These are phyloP conservation scores for Diversispora eburnea DNA, from an alignment of 192 early-diverging fungal species.

Conservation along the genomic window DNA sequence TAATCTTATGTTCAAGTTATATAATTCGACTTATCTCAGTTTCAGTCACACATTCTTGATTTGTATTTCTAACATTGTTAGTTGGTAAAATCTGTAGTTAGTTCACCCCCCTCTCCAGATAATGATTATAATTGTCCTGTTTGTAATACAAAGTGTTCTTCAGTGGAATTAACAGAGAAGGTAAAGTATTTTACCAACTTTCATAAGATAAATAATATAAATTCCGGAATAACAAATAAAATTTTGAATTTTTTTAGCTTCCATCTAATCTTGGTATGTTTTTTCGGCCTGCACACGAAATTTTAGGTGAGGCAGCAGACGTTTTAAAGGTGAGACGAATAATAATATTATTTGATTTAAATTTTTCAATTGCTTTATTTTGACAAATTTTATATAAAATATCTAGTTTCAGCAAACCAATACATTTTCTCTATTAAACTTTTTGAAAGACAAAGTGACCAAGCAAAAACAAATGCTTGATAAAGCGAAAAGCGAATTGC, in stretches of 20 bases:
- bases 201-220: not conserved
- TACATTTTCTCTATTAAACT: slow-evolving; percentile 13
- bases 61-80: not conserved
- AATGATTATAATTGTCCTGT: slow-evolving; percentile 2
- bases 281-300: slow-evolving; percentile 17
- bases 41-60: not conserved
- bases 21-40: not conserved
- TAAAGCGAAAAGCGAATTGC: slow-evolving; percentile 25
- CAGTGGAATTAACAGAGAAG: not conserved
- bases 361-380: not conserved
- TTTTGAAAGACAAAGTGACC: slow-evolving; percentile 21
- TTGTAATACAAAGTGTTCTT: not conserved
- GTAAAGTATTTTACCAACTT: not conserved
- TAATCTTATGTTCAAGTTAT: not conserved
- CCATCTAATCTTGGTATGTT: slow-evolving; percentile 1
- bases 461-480: slow-evolving; percentile 31
- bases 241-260: not conserved
- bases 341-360: not conserved
- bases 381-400: not conserved
- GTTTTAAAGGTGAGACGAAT: not conserved
- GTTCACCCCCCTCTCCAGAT: not conserved
- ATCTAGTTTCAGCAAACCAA: slow-evolving; percentile 31
- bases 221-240: not conserved
- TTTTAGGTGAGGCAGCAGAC: slow-evolving; percentile 2
- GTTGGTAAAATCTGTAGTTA: not conserved